phyloP scores from a whole-genome alignment of 345 rosid genomes.

The Linum trigynum region DNA sequence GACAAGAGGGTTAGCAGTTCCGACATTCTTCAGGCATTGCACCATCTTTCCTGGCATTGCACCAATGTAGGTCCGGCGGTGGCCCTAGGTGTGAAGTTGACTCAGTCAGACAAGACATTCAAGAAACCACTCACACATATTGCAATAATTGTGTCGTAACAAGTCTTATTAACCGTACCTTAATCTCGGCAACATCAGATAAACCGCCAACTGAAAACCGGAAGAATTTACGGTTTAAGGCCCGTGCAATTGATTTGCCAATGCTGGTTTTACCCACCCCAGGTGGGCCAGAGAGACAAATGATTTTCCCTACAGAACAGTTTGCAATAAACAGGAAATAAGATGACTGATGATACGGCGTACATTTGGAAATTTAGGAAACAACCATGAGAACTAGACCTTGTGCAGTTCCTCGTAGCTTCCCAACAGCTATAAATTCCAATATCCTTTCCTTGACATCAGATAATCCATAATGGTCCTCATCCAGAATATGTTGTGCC shows the following conservation, averaged over 20 bases:
- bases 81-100: constrained; percentile 54
- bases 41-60: constrained; percentile 99
- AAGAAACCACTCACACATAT: not conserved
- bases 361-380: not conserved
- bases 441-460: constrained; percentile 97
- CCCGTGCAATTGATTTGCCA: constrained; percentile 95
- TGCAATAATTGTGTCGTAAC: not conserved
- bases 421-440: constrained; percentile 98
- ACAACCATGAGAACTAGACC: constrained; percentile 34
- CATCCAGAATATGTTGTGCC: constrained; percentile 89
- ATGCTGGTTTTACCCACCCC: constrained; percentile 99
- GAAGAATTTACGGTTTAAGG: constrained; percentile 84
- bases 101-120: constrained; percentile 11
- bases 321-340: constrained; percentile 15
- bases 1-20: constrained; percentile 98
- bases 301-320: constrained; percentile 72
- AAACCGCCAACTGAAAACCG: constrained; percentile 98
- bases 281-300: constrained; percentile 98
- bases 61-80: constrained; percentile 96
- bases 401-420: constrained; percentile 93
- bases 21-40: constrained; percentile 95
- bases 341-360: not conserved
- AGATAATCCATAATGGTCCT: constrained; percentile 93
- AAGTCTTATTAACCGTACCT: constrained; percentile 37
- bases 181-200: constrained; percentile 98